These are phyloP conservation scores for Xylariaceae sp. DNA, from an alignment of 2,329 filamentous ascomycete genomes.

Conservation along the genomic window DNA sequence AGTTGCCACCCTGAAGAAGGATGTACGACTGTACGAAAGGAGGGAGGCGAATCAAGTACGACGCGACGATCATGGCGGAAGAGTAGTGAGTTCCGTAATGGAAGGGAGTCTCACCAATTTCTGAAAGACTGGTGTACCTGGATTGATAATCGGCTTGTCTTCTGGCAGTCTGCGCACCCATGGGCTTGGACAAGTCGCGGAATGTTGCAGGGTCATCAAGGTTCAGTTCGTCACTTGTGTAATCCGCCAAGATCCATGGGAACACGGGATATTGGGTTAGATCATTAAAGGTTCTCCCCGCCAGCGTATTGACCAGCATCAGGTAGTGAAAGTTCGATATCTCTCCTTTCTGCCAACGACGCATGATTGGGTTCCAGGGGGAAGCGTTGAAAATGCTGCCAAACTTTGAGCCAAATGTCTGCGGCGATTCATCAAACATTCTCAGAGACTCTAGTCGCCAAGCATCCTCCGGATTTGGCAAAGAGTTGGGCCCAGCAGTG, in stretches of 20 bases:
- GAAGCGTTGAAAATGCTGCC: constrained; percentile 86
- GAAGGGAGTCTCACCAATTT: constrained; percentile 90
- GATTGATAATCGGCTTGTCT: constrained; percentile 78
- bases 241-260: constrained; percentile 94
- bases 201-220: constrained; percentile 80
- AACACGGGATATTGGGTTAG: constrained; percentile 98
- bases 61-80: constrained; percentile 97
- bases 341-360: constrained; percentile 87
- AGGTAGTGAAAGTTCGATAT: constrained; percentile 98
- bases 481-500: constrained; percentile 62
- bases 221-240: constrained; percentile 89
- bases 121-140: constrained; percentile 80
- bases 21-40: constrained; percentile 96
- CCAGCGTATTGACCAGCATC: constrained; percentile 98
- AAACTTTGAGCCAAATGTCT: constrained; percentile 77
- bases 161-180: constrained; percentile 80
- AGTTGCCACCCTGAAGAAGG: constrained; percentile 88
- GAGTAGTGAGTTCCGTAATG: constrained; percentile 99
- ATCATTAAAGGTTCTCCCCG: constrained; percentile 95
- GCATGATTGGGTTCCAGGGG: constrained; percentile 77
- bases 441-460: constrained; percentile 89
- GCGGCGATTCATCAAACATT: constrained; percentile 54
- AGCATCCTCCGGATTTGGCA: constrained; percentile 77
- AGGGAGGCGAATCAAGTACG: constrained; percentile 89
- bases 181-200: constrained; percentile 88